Evolutionary conservation across 1,139 yeast species (phyloP), one percentile per base, ranked within the genome.

Genomic region (Lodderomyces metapsilosis): DNA sequence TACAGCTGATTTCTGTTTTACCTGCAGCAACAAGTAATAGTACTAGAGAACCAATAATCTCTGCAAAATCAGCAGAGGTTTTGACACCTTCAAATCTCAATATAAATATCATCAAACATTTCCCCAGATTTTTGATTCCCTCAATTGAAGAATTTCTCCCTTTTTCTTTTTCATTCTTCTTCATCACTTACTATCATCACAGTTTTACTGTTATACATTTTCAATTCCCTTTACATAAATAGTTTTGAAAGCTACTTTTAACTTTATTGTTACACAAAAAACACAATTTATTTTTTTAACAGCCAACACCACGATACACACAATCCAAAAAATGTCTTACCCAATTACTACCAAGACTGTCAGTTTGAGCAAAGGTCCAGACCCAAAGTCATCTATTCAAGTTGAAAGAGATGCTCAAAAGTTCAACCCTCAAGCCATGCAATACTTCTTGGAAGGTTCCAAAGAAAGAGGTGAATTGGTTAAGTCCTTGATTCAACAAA

Each of bases 401-500:
- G 46, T 46, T 37, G 76, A 71, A 53, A 60, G 76, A 54, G 62
- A 52, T 23, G 52, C 52, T 28, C 52, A 58, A 40, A 50, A 53
- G 33, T 61, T 59, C 50, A 62, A 65, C 54, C 64, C 66, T 20
- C 55, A 49, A 41, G 53, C 60, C 44, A 64, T 71, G 71, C 68
- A 71, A 51, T 52, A 61, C 48, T 70, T 70, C 49, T 58, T 71
- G 49, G 76, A 71, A 52, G 76, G 76, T 37, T 53, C 63, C 36
- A 47, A 50, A 39, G 66, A 64, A 41, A 57, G 64, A 43, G 59
- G 73, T 7, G 62, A 61, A 37, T 47, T 54, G 40, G 50, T 61
- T 47, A 59, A 64, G 43, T 37, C 45, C 20, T 54, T 70, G 47
- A 52, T 57, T 33, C 65, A 62, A 44, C 70, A 68, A 50, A 62